Percentiles rank a stretch among this genome's conserved stretches.
Conservation (phyloP, 2,329 filamentous ascomycete genomes). For the Penicillium sclerotigenum region DNA sequence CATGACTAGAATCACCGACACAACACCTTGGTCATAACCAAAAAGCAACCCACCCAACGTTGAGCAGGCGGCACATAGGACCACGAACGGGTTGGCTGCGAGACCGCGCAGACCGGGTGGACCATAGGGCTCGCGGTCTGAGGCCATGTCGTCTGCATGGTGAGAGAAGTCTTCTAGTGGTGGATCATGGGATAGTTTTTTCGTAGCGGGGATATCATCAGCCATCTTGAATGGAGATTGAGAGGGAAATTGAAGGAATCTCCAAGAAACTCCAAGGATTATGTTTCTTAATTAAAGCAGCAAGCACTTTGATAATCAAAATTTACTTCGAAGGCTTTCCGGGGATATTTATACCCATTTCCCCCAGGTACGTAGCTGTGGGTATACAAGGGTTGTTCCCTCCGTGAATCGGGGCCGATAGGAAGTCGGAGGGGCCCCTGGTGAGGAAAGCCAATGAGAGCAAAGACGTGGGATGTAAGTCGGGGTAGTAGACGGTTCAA, state of each 20-base stretch:
- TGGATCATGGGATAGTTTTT: slow-evolving; percentile 18
- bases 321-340: background rate
- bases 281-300: background rate
- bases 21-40: slow-evolving; percentile 49
- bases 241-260: background rate
- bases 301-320: background rate
- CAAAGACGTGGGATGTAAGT: background rate
- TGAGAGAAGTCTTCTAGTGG: slow-evolving; percentile 31
- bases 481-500: background rate
- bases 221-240: slow-evolving; percentile 16
- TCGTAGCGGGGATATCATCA: slow-evolving; percentile 16
- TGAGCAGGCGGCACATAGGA: slow-evolving; percentile 51
- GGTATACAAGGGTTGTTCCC: background rate
- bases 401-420: background rate
- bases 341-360: slow-evolving; percentile 1
- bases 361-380: background rate
- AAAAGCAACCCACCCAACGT: slow-evolving; percentile 52
- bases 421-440: background rate
- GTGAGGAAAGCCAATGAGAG: background rate
- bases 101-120: slow-evolving; percentile 46
- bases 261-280: background rate
- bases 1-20: slow-evolving; percentile 52
- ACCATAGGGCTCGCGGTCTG: slow-evolving; percentile 33
- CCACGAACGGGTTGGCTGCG: slow-evolving; percentile 50
- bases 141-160: slow-evolving; percentile 33